These are phyloP conservation scores for Acorus gramineus DNA, from an alignment of 106 monocot genomes.

Conservation along the genomic window DNA sequence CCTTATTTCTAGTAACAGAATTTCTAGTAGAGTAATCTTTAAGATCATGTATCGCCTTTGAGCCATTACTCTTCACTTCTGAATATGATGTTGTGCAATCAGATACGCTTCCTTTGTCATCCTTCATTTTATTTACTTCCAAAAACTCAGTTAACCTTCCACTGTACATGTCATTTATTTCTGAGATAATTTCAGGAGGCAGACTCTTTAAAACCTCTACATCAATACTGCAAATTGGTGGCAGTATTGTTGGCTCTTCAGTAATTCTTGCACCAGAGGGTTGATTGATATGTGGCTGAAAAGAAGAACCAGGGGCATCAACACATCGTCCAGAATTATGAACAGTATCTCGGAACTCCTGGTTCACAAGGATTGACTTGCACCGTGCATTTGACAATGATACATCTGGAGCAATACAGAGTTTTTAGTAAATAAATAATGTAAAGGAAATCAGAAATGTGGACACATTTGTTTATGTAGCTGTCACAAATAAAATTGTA, in stretches of 20 bases:
- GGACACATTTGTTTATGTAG: too few species aligned
- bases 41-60: too few species aligned
- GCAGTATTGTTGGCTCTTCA: constrained; percentile 23
- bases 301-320: constrained; percentile 1
- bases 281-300: constrained; percentile 10
- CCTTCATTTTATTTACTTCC: constrained; percentile 11
- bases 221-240: constrained; percentile 63
- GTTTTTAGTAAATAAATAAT: too few species aligned
- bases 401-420: not conserved
- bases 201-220: constrained; percentile 64
- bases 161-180: constrained; percentile 68
- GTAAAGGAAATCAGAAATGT: too few species aligned
- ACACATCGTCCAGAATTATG: constrained; percentile 2
- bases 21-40: not conserved
- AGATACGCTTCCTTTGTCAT: not conserved
- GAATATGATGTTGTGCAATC: not conserved
- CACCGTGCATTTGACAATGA: not conserved
- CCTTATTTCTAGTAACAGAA: constrained; percentile 15
- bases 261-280: constrained; percentile 8
- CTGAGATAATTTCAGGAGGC: constrained; percentile 74
- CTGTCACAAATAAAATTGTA: too few species aligned
- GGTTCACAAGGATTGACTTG: not conserved
- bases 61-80: not conserved
- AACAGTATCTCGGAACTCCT: not conserved
- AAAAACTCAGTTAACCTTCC: constrained; percentile 52